Conservation (phyloP, 2,329 filamentous ascomycete species). For the Aspergillus terreus region DNA sequence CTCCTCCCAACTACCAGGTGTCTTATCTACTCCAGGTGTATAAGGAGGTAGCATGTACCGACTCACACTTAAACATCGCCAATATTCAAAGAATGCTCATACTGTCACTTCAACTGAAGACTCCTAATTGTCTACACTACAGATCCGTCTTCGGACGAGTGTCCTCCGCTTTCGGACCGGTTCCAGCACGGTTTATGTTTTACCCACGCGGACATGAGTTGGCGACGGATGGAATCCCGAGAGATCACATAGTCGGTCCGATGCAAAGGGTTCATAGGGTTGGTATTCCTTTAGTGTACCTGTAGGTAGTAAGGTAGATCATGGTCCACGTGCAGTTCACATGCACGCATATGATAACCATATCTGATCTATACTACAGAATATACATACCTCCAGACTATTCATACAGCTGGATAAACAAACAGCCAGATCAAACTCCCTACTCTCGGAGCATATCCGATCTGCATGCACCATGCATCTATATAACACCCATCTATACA, state of each 20-base stretch:
- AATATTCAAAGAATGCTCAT: no score
- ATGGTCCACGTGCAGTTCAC: not conserved
- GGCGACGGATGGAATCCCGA: not conserved
- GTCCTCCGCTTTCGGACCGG: not conserved
- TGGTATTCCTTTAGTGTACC: not conserved
- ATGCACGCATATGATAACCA: not conserved
- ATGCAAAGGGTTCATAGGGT: not conserved
- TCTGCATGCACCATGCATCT: not conserved
- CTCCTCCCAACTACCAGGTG: no score
- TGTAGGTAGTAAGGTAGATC: not conserved
- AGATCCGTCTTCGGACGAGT: not conserved
- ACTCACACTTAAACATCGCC: no score
- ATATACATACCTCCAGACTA: no score
- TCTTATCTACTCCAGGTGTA: no score
- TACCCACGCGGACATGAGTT: constrained; percentile 13
- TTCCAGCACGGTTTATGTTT: constrained; percentile 14
- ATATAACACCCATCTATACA: not conserved
- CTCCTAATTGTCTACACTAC: no score
- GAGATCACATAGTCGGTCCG: not conserved
- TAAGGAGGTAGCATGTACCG: no score
- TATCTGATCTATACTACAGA: no score
- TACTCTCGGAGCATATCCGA: not conserved
- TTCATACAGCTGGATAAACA: not conserved
- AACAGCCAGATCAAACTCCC: not conserved
- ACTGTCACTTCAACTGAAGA: no score